These are phyloP conservation scores for Globisporangium viniferum DNA, from an alignment of 352 stramenopile genomes.

Conservation along the genomic window DNA sequence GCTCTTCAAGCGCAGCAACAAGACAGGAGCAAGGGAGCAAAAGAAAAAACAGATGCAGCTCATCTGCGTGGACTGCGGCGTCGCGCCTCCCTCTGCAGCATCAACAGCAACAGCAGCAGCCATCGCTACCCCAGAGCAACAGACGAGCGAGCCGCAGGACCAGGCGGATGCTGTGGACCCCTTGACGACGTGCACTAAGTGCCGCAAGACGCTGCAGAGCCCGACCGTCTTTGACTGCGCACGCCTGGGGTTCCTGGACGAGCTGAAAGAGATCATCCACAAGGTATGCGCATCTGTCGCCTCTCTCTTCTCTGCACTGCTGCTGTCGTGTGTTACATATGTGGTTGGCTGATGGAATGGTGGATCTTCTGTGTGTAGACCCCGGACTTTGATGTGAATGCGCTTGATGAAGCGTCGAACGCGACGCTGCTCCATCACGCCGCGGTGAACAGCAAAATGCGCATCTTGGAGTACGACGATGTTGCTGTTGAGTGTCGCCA, in stretches of 20 bases:
- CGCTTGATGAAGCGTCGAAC: constrained; percentile 39
- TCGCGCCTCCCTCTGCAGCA: constrained; percentile 7
- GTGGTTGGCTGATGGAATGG: background rate
- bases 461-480: constrained; percentile 53
- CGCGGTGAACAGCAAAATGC: constrained; percentile 79
- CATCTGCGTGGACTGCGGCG: constrained; percentile 34
- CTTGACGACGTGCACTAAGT: constrained; percentile 34
- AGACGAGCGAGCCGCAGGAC: background rate
- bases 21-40: background rate
- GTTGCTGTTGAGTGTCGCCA: too few relatives aligned
- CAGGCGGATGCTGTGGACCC: background rate
- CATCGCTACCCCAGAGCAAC: too few relatives aligned
- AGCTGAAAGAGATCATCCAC: constrained; percentile 51
- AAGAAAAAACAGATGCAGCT: constrained; percentile 17
- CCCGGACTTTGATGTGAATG: constrained; percentile 54
- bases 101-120: background rate
- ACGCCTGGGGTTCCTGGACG: constrained; percentile 48
- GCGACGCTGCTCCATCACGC: constrained; percentile 76
- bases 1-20: background rate
- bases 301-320: background rate
- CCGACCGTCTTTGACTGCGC: constrained; percentile 66
- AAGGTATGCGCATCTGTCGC: background rate
- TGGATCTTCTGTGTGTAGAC: constrained; percentile 24
- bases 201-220: constrained; percentile 24
- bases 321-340: background rate